Percentiles rank a stretch among this genome's conserved stretches.
These are phyloP conservation scores for Rhododendron mucronatum DNA, from an alignment of 148 eudicot genomes.

Conservation along the genomic window DNA sequence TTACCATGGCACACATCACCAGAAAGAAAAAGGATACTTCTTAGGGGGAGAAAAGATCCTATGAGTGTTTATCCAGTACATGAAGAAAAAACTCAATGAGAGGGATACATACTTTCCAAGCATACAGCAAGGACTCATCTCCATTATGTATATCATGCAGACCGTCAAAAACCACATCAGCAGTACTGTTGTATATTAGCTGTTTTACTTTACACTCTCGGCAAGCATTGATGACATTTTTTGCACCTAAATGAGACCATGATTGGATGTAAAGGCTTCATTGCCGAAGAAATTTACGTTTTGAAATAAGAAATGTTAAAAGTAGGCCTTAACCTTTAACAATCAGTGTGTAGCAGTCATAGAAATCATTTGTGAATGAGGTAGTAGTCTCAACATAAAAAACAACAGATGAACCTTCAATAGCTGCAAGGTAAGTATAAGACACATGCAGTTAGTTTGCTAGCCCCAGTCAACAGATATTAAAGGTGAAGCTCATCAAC, in stretches of 20 bases:
- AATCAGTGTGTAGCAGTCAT: constrained; percentile 50
- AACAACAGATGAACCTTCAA: constrained; percentile 72
- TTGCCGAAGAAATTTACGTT: neutral
- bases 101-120: constrained; percentile 53
- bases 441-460: neutral
- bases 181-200: constrained; percentile 73
- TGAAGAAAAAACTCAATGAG: constrained; percentile 2
- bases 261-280: neutral
- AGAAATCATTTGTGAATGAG: constrained; percentile 34
- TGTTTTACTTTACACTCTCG: constrained; percentile 68
- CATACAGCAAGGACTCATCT: constrained; percentile 67
- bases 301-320: neutral
- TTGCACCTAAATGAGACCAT: constrained; percentile 50
- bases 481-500: neutral
- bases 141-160: constrained; percentile 51
- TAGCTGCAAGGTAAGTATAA: constrained; percentile 45
- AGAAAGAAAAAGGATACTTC: constrained; percentile 1
- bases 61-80: neutral
- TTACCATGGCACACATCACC: constrained; percentile 17
- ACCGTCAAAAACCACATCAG: constrained; percentile 74
- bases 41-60: constrained; percentile 18
- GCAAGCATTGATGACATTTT: constrained; percentile 79
- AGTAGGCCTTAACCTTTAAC: constrained; percentile 68
- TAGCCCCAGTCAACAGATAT: neutral
- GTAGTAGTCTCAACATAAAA: constrained; percentile 42